phyloP scores from a whole-genome alignment of 2,329 filamentous ascomycete genomes.

The Fusarium falciforme region DNA sequence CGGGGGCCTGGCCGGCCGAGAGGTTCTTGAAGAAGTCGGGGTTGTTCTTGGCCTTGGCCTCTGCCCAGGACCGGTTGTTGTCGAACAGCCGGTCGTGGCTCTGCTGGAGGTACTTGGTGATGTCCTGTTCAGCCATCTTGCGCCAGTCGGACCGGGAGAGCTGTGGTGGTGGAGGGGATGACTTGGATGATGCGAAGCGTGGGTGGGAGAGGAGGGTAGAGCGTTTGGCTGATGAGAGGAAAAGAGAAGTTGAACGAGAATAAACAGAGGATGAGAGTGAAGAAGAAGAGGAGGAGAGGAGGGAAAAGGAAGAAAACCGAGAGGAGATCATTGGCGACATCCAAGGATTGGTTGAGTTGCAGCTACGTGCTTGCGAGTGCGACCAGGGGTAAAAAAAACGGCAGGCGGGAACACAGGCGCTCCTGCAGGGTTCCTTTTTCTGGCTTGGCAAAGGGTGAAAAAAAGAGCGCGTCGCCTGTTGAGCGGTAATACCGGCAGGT shows the following conservation, averaged over 20 bases:
- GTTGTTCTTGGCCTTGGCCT: constrained; percentile 66
- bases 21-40: constrained; percentile 75
- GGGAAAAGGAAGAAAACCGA: constrained; percentile 31
- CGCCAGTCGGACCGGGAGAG: constrained; percentile 32
- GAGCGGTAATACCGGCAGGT: background rate
- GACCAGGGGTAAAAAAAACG: constrained; percentile 17
- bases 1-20: constrained; percentile 72
- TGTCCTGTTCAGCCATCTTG: constrained; percentile 54
- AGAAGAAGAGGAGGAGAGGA: constrained; percentile 20
- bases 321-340: constrained; percentile 41
- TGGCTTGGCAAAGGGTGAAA: background rate
- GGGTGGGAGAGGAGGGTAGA: constrained; percentile 10
- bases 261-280: constrained; percentile 11
- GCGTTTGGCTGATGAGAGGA: background rate
- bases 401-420: constrained; percentile 1
- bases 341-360: constrained; percentile 15
- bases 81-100: constrained; percentile 76
- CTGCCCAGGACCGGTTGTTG: constrained; percentile 75
- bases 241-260: background rate
- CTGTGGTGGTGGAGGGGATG: constrained; percentile 17
- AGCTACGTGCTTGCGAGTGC: background rate
- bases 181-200: constrained; percentile 18
- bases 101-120: constrained; percentile 68
- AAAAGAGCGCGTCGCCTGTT: background rate
- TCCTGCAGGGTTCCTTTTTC: constrained; percentile 16